Evolutionary conservation across 306 rosid genomes (phyloP).

Genomic region (Corylus avellana): DNA sequence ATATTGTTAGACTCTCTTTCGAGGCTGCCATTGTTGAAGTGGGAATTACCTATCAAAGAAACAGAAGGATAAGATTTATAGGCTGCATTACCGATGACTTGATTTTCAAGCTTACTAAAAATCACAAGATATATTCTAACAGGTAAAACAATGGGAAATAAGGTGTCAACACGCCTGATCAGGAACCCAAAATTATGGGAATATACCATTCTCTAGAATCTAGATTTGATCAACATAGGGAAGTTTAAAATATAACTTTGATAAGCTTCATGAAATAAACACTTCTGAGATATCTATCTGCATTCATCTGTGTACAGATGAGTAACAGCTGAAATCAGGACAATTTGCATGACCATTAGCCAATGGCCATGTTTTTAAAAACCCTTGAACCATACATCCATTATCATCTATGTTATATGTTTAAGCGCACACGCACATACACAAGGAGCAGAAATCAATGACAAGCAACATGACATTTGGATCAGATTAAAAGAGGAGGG

Average conservation of each 20-base stretch:
- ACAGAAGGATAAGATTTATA: conserved; percentile 22
- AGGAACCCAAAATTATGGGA: background rate
- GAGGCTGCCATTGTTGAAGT: conserved; percentile 43
- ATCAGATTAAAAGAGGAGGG: background rate
- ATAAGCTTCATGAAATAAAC: background rate
- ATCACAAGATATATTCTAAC: background rate
- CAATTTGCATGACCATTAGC: background rate
- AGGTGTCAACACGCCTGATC: background rate
- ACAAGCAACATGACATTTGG: background rate
- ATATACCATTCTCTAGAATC: background rate
- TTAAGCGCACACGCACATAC: background rate
- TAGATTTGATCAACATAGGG: no score
- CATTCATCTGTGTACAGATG: background rate
- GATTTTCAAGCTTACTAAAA: conserved; percentile 1
- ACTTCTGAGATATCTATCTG: background rate
- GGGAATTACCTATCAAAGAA: conserved; percentile 52
- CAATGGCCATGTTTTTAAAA: background rate
- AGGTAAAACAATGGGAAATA: background rate
- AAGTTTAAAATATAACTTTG: background rate
- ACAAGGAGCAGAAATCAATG: background rate
- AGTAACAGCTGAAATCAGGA: background rate
- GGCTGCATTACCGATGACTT: background rate
- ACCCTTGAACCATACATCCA: background rate
- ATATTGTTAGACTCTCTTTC: conserved; percentile 50
- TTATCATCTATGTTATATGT: background rate